Conservation (phyloP, 805 yeast genomes). For the Lachancea nothofagi region DNA sequence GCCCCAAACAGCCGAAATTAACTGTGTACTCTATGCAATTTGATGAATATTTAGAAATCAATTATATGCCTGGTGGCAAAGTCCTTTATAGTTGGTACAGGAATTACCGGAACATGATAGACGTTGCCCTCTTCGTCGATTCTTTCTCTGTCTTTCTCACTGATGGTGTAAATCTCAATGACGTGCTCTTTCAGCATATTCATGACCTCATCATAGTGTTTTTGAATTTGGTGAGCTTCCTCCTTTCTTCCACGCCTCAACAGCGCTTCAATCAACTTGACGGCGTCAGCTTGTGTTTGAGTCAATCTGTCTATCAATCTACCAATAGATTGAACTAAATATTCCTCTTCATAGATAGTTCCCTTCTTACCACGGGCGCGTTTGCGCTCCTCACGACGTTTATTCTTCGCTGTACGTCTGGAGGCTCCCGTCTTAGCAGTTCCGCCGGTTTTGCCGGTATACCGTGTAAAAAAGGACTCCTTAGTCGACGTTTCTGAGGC, state of each 20-base stretch:
- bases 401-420: slow-evolving; percentile 84
- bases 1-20: slow-evolving; percentile 4
- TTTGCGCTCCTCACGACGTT: slow-evolving; percentile 92
- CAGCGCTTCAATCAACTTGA: slow-evolving; percentile 66
- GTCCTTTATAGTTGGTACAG: slow-evolving; percentile 58
- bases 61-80: slow-evolving; percentile 55
- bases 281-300: slow-evolving; percentile 69
- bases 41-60: slow-evolving; percentile 42
- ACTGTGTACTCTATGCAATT: not conserved
- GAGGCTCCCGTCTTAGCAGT: slow-evolving; percentile 97
- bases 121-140: slow-evolving; percentile 83
- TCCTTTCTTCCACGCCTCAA: slow-evolving; percentile 65
- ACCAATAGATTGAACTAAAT: slow-evolving; percentile 80
- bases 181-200: slow-evolving; percentile 53
- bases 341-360: slow-evolving; percentile 95
- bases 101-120: slow-evolving; percentile 70
- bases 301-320: slow-evolving; percentile 79
- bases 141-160: slow-evolving; percentile 84
- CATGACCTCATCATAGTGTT: slow-evolving; percentile 53
- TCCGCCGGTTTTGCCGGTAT: slow-evolving; percentile 92
- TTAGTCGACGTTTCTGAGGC: slow-evolving; percentile 90
- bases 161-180: slow-evolving; percentile 71
- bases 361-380: slow-evolving; percentile 97
- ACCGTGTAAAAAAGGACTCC: slow-evolving; percentile 89
- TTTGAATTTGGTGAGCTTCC: slow-evolving; percentile 79